Conservation (phyloP, 257 asterid genomes). For the Solanum clarkiae region DNA sequence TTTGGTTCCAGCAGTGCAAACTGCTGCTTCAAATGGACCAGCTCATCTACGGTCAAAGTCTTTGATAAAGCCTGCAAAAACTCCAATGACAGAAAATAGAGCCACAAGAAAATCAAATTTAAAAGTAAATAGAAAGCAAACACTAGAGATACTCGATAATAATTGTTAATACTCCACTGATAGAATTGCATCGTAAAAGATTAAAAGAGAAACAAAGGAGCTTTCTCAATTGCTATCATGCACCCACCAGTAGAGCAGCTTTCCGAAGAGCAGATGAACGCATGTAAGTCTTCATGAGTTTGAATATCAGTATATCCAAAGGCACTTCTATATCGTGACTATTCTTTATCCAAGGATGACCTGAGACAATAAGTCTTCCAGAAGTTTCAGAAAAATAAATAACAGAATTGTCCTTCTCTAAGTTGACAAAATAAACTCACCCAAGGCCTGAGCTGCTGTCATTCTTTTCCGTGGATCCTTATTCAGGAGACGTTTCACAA, state of each 20-base stretch:
- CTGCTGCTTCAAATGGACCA: slow-evolving; percentile 36
- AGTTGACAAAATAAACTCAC: slow-evolving; percentile 29
- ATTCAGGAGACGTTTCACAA: slow-evolving; percentile 58
- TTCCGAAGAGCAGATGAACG: slow-evolving; percentile 87
- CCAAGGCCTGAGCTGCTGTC: slow-evolving; percentile 91
- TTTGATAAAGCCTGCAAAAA: slow-evolving; percentile 34
- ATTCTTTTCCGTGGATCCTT: slow-evolving; percentile 92
- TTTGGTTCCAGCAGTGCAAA: slow-evolving; percentile 31
- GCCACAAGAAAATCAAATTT: not conserved
- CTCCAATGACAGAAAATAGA: not conserved
- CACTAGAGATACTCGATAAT: not conserved
- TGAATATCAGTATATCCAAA: slow-evolving; percentile 62
- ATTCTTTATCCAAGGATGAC: slow-evolving; percentile 89
- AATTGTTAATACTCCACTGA: not conserved
- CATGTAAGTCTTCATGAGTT: slow-evolving; percentile 84
- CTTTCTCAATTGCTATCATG: not conserved
- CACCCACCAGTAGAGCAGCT: slow-evolving; percentile 69
- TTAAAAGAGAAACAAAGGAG: not conserved
- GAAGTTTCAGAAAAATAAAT: not conserved
- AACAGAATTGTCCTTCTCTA: not conserved
- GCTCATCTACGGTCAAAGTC: slow-evolving; percentile 33
- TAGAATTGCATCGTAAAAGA: not conserved
- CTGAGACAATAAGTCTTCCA: slow-evolving; percentile 28
- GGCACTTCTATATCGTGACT: slow-evolving; percentile 46
- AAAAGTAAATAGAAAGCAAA: not conserved